A percentile compares a stretch with the other conserved stretches of the same genome.
Conservation (phyloP, 257 asterid species). For the Solanum stenotomum region DNA sequence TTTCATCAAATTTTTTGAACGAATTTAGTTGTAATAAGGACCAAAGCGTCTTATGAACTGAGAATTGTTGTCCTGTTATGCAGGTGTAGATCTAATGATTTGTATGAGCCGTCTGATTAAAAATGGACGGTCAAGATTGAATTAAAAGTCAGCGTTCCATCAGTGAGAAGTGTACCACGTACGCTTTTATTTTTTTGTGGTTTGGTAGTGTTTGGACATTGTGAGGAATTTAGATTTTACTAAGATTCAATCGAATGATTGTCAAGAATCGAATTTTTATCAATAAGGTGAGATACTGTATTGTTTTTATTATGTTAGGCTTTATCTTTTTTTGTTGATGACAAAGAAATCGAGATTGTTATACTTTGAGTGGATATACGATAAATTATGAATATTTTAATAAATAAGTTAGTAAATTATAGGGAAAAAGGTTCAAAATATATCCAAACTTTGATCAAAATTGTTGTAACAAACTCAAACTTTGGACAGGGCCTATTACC, state of each 20-base stretch:
- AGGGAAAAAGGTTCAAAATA: too few relatives aligned
- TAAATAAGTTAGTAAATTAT: background rate
- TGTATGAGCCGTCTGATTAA: background rate
- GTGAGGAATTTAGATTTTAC: too few relatives aligned
- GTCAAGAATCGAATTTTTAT: too few relatives aligned
- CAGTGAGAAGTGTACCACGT: background rate
- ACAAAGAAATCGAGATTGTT: too few relatives aligned
- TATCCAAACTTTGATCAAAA: accelerated
- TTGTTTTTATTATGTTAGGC: too few relatives aligned
- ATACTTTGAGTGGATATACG: background rate
- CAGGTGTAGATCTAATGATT: constrained; percentile 10
- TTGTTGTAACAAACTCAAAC: too few relatives aligned
- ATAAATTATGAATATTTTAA: background rate
- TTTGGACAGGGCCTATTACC: too few relatives aligned
- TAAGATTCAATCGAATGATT: background rate
- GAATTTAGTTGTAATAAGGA: background rate
- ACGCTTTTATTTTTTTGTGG: background rate
- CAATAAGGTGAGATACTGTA: background rate
- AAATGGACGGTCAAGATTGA: constrained; percentile 14
- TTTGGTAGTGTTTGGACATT: background rate
- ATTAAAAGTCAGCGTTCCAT: background rate
- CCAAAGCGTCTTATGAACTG: constrained; percentile 22
- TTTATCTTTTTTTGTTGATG: too few relatives aligned
- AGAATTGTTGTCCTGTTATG: constrained; percentile 2
- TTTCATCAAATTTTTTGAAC: background rate